phyloP scores from a whole-genome alignment of 306 rosid species.

The Castanea sativa region DNA sequence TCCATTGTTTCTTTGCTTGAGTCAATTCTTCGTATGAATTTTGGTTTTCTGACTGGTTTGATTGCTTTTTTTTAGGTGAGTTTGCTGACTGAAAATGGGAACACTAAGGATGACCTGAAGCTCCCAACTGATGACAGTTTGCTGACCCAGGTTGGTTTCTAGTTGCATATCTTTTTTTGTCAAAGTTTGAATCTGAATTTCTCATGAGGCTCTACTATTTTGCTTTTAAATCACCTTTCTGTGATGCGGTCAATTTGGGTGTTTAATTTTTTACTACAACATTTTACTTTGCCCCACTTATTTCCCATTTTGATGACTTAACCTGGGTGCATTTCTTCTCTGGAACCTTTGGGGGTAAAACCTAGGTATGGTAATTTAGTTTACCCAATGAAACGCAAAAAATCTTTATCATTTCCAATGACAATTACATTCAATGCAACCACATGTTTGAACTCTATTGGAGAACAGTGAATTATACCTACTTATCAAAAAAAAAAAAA shows the following conservation, averaged over 20 bases:
- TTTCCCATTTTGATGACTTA: not conserved
- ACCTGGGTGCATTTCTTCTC: not conserved
- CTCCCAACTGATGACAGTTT: constrained; percentile 57
- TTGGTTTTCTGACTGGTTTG: not conserved
- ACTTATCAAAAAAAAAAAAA: too few species aligned
- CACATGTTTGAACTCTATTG: too few species aligned
- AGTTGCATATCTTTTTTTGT: not conserved
- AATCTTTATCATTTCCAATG: too few species aligned
- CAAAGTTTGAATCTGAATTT: not conserved
- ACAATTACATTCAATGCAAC: too few species aligned
- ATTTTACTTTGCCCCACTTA: not conserved
- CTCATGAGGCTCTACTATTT: not conserved
- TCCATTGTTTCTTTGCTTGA: not conserved
- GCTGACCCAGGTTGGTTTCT: constrained; percentile 55
- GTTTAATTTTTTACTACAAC: too few species aligned
- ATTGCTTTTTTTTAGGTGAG: constrained; percentile 41
- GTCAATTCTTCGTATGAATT: not conserved
- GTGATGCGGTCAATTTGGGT: too few species aligned
- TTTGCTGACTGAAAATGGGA: constrained; percentile 65
- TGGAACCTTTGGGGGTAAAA: too few species aligned
- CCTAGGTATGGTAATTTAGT: too few species aligned
- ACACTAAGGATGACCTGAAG: constrained; percentile 55
- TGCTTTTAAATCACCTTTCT: not conserved
- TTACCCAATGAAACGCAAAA: too few species aligned
- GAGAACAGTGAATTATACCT: too few species aligned